Base-by-base conservation (phyloP, 306 rosid species). In the Erythrophleum fordii region DNA sequence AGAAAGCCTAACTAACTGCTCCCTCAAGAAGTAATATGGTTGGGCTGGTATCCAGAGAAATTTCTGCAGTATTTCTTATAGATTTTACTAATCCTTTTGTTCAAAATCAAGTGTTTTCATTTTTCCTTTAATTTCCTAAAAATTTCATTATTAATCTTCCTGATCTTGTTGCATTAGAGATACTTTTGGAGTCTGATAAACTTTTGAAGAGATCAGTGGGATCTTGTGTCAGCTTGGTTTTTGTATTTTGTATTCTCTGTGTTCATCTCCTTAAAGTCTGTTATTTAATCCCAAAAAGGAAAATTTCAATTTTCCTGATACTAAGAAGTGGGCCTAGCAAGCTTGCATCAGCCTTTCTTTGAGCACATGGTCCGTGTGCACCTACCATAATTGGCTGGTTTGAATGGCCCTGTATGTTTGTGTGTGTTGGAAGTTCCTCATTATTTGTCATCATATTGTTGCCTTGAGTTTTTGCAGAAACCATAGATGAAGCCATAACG, bases 401-500 rank as follows among this genome's bases (percentile, higher is more conserved):
- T 66, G 53, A 48, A 48, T 61, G 66, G 55, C 14, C 44, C 56
- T 61, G 11, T 1, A 28, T 71, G 44, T 48, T 61, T 48, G 53
- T 44, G 25, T 3, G 4, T 7, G 41, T n/a, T 62, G 68, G 68
- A 25, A 11, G 65, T 11, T 59, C 9, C 46, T 72, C 23, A 11
- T 17, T 41, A 28, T 64, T 80, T 41, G 9, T 11, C 75, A 46
- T 22, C 28, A 12, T 3, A 18, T 64, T 52, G 53, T 18, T 52
- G 49, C 31, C 42, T 41, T 66, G 25, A 17, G 49, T 26, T 62
- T 71, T 23, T 61, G 34, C 77, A n/a, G 74, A 64, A 73, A 14
- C 60, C 75, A 51, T 62, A 25, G 65, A 39, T 80, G 41, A 80
- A 73, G 25, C 37, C 28, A 6, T 46, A 48, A 18, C 39, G 28